Evolutionary conservation across 352 stramenopile genomes (phyloP).

Genomic region (Aphanomyces euteiches): DNA sequence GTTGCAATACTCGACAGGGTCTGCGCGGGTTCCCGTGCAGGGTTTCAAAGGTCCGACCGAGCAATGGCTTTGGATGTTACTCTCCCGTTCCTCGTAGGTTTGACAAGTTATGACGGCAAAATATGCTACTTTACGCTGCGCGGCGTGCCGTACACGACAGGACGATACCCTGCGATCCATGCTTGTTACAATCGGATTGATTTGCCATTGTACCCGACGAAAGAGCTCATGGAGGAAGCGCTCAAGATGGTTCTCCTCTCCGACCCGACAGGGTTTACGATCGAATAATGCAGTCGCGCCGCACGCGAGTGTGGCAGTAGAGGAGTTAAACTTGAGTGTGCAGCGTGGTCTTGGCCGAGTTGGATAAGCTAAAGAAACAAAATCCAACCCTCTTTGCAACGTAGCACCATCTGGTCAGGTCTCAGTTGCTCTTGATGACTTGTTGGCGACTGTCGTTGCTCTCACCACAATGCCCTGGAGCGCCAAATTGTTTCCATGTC

Average conservation of each 20-base stretch:
- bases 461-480: too few species aligned
- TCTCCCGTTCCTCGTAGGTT: conserved; percentile 14
- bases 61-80: not conserved
- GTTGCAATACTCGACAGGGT: conserved; percentile 97
- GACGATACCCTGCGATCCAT: conserved; percentile 35
- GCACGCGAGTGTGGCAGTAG: too few species aligned
- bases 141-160: conserved; percentile 23
- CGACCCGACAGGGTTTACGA: conserved; percentile 23
- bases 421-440: too few species aligned
- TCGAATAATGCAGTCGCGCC: not conserved
- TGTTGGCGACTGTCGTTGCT: too few species aligned
- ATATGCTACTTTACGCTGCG: conserved; percentile 76
- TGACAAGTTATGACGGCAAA: conserved; percentile 80
- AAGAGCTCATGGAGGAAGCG: conserved; percentile 49
- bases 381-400: too few species aligned
- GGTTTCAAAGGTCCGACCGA: conserved; percentile 44
- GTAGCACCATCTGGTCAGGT: too few species aligned
- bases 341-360: too few species aligned
- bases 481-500: too few species aligned
- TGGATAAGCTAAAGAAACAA: too few species aligned
- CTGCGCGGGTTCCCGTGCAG: conserved; percentile 89
- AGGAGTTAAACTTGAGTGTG: too few species aligned
- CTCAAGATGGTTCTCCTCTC: conserved; percentile 48
- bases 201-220: conserved; percentile 87
- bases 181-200: conserved; percentile 89